Evolutionary conservation across 306 rosid genomes (phyloP).

Genomic region (Castanea sativa): DNA sequence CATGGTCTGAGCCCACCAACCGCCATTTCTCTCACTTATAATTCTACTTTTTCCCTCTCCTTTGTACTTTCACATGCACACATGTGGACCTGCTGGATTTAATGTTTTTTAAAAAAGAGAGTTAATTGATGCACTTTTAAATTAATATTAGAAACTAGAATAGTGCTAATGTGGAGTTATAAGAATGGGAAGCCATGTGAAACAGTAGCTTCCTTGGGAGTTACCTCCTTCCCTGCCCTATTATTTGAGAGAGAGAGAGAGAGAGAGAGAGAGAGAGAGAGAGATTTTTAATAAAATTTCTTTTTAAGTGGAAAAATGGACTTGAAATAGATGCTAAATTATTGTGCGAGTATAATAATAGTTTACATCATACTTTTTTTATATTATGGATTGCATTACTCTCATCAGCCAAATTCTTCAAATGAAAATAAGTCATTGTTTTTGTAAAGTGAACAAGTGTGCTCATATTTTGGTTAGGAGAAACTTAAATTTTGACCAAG

Average conservation of each 20-base stretch:
- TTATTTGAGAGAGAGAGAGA: constrained; percentile 33
- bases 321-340: too few species aligned
- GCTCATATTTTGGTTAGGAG: too few species aligned
- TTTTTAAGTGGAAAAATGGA: too few species aligned
- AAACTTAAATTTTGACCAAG: too few species aligned
- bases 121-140: constrained; percentile 8
- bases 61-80: constrained; percentile 65
- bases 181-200: constrained; percentile 67
- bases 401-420: too few species aligned
- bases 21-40: constrained; percentile 35
- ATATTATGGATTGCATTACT: too few species aligned
- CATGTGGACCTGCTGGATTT: constrained; percentile 50
- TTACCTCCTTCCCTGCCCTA: constrained; percentile 28
- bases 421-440: too few species aligned
- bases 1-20: constrained; percentile 60
- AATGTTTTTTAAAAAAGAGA: not conserved
- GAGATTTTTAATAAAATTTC: too few species aligned
- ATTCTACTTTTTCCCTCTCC: not conserved
- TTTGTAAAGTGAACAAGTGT: too few species aligned
- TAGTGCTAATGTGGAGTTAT: constrained; percentile 18
- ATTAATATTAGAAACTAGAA: constrained; percentile 14
- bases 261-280: constrained; percentile 7
- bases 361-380: too few species aligned
- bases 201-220: constrained; percentile 66
- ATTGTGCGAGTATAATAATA: too few species aligned